phyloP scores from a whole-genome alignment of 305 asterid species.

The Stenogyne calaminthoides region DNA sequence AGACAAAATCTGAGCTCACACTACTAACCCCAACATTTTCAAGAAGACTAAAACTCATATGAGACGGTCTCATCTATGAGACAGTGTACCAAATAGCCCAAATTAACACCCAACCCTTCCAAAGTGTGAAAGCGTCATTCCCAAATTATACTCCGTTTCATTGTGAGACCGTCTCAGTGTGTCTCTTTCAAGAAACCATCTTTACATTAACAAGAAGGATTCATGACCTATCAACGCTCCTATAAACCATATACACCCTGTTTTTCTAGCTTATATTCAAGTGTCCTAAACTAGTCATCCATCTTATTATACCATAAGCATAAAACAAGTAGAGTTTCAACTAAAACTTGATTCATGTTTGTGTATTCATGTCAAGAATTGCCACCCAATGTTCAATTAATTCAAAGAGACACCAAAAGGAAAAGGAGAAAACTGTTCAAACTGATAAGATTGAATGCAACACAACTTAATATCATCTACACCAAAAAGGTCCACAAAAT shows the following conservation, averaged over 20 bases:
- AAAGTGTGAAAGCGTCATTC: too few species aligned
- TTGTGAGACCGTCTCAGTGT: too few species aligned
- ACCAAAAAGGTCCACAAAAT: neutral
- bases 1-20: neutral
- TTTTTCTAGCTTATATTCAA: neutral
- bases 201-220: neutral
- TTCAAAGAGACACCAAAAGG: neutral
- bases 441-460: neutral
- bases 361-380: neutral
- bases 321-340: neutral
- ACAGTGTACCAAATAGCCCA: too few species aligned
- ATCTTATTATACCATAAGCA: neutral
- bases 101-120: too few species aligned
- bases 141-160: too few species aligned
- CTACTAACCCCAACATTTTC: neutral
- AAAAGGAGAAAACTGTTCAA: neutral
- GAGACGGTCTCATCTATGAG: too few species aligned
- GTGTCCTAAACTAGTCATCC: neutral
- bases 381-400: neutral
- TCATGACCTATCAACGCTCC: neutral
- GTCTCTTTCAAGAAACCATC: conserved; percentile 3
- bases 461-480: neutral
- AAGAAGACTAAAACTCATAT: too few species aligned
- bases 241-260: neutral
- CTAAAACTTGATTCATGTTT: neutral